Conservation (phyloP, 2,329 filamentous ascomycete genomes). For the Fusarium redolens region DNA sequence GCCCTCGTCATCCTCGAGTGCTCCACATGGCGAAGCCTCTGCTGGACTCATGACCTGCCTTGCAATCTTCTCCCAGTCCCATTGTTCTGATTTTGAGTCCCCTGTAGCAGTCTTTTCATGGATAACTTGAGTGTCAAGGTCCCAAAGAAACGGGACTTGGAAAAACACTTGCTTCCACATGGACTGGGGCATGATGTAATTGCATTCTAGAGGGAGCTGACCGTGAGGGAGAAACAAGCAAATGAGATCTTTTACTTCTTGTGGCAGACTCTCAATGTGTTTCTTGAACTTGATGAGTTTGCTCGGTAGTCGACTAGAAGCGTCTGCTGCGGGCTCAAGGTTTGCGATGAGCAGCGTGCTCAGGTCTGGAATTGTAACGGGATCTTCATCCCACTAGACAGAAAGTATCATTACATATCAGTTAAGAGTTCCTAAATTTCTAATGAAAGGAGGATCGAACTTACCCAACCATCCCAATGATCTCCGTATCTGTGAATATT, state of each 20-base stretch:
- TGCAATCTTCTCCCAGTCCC: slow-evolving; percentile 20
- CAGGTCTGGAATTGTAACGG: background rate
- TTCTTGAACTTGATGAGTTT: background rate
- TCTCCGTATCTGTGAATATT: background rate
- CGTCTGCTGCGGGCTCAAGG: background rate
- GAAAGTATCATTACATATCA: too few species aligned
- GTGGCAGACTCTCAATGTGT: background rate
- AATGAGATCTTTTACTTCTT: background rate
- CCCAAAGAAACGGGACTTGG: slow-evolving; percentile 17
- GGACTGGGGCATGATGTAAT: background rate
- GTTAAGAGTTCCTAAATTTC: too few species aligned
- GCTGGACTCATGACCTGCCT: background rate
- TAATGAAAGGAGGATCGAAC: background rate
- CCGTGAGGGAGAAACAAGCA: background rate
- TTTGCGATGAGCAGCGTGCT: background rate
- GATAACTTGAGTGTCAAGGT: background rate
- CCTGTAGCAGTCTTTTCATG: too few species aligned
- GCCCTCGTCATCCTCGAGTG: background rate
- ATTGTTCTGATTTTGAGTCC: background rate
- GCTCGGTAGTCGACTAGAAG: background rate
- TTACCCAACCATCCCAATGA: slow-evolving; percentile 5
- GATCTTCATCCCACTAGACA: slow-evolving; percentile 3
- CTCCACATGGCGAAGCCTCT: background rate
- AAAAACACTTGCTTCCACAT: slow-evolving; percentile 7
- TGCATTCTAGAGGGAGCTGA: background rate